phyloP scores from a whole-genome alignment of 768 basidiomycete genomes.

The Leccinum uliginosum region DNA sequence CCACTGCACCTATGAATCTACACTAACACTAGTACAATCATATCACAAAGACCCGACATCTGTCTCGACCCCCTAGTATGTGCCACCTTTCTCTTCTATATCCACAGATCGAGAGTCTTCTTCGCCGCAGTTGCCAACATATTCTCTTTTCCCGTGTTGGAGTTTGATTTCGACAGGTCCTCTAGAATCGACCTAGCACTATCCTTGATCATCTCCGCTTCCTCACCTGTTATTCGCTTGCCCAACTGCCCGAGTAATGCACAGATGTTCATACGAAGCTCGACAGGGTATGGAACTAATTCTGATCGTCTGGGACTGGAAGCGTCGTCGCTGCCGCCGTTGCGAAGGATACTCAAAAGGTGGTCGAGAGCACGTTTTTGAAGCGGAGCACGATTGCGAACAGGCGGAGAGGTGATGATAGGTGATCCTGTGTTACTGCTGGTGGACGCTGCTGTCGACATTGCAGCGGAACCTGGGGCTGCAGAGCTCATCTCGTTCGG shows the following conservation, averaged over 20 bases:
- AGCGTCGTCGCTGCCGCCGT: conserved; percentile 27
- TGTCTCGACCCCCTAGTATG: neutral
- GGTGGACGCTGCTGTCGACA: conserved; percentile 37
- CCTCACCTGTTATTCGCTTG: conserved; percentile 46
- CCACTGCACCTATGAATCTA: neutral
- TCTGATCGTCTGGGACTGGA: conserved; percentile 39
- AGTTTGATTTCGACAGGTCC: conserved; percentile 37
- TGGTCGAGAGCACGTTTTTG: conserved; percentile 64
- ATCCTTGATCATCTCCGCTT: conserved; percentile 48
- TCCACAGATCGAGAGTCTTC: conserved; percentile 41
- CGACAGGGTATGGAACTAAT: conserved; percentile 54
- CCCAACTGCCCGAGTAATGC: conserved; percentile 64
- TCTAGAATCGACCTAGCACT: conserved; percentile 47
- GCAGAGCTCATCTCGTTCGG: conserved; percentile 36
- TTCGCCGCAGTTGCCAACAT: conserved; percentile 38
- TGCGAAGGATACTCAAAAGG: conserved; percentile 58
- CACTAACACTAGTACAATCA: neutral
- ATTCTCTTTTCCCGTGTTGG: conserved; percentile 31
- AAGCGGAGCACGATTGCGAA: conserved; percentile 35
- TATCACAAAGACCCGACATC: neutral
- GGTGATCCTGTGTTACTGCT: conserved; percentile 47
- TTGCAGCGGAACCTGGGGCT: conserved; percentile 30
- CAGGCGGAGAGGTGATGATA: conserved; percentile 38
- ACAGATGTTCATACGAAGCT: conserved; percentile 75
- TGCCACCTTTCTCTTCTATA: conserved; percentile 1